These are phyloP conservation scores for Eimeria mitis DNA, from an alignment of 169 alveolate genomes.

Conservation along the genomic window DNA sequence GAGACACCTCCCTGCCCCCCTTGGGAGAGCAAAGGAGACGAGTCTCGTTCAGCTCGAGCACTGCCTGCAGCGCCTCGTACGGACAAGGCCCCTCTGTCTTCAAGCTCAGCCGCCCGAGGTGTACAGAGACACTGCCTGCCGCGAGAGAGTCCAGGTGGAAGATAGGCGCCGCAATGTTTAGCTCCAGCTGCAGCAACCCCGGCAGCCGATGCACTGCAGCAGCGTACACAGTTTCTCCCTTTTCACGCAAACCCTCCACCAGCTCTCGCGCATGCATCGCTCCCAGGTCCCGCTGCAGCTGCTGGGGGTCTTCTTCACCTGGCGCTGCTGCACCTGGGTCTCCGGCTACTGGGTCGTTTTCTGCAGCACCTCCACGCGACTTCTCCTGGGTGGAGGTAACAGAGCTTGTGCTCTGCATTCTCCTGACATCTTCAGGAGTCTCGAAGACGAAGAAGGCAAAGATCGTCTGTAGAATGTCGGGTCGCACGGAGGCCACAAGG, in stretches of 20 bases:
- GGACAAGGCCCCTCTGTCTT: constrained; percentile 89
- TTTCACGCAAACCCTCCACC: constrained; percentile 57
- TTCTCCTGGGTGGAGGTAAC: constrained; percentile 10
- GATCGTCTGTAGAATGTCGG: constrained; percentile 51
- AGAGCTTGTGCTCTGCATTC: background rate
- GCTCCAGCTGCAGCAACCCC: constrained; percentile 81
- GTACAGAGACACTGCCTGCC: constrained; percentile 86
- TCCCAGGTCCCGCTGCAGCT: constrained; percentile 40
- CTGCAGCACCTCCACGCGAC: constrained; percentile 82
- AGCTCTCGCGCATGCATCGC: constrained; percentile 75
- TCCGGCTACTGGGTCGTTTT: constrained; percentile 65
- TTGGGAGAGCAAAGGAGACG: constrained; percentile 85
- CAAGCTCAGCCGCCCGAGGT: constrained; percentile 89
- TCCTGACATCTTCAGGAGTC: constrained; percentile 48
- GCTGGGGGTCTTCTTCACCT: constrained; percentile 22
- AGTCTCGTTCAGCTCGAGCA: constrained; percentile 90
- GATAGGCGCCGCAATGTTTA: constrained; percentile 86
- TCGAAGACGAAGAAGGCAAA: constrained; percentile 73
- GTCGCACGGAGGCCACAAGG: constrained; percentile 73
- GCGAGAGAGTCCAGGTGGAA: constrained; percentile 85
- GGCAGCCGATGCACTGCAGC: constrained; percentile 80
- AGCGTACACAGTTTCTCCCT: constrained; percentile 75
- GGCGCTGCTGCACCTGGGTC: constrained; percentile 67
- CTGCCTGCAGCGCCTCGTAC: constrained; percentile 85
- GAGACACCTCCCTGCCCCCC: constrained; percentile 74